phyloP scores from a whole-genome alignment of 2,329 filamentous ascomycete species.

The Calonectria henricotiae region DNA sequence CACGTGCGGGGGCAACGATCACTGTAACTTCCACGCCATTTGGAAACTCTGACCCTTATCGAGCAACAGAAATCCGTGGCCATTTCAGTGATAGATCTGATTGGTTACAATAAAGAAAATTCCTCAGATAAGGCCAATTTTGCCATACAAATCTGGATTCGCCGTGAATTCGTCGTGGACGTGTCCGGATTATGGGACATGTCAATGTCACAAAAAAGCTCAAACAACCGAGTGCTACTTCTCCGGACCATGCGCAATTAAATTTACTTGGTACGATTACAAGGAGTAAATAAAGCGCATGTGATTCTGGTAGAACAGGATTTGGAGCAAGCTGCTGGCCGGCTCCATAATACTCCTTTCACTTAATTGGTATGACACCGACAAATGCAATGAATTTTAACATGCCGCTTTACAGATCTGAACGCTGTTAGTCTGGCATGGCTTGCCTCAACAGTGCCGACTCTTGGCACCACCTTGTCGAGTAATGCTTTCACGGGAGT shows the following conservation, averaged over 20 bases:
- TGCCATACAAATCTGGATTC: not conserved
- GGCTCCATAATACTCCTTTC: not conserved
- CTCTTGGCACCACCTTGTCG: not conserved
- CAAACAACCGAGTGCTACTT: not conserved
- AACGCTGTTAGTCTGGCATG: not conserved
- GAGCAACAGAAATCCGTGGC: not conserved
- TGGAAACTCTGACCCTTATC: not conserved
- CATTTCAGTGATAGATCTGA: not conserved
- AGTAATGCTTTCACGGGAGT: not conserved
- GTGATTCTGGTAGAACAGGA: not conserved
- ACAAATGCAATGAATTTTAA: not conserved
- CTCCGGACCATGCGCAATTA: not conserved
- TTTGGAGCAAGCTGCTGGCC: slow-evolving; percentile 3
- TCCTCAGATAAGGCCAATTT: too few species aligned
- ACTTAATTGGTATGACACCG: not conserved
- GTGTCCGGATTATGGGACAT: slow-evolving; percentile 1
- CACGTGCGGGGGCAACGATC: not conserved
- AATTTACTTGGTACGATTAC: slow-evolving; percentile 1
- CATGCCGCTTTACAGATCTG: slow-evolving; percentile 1
- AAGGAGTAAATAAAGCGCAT: not conserved
- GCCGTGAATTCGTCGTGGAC: too few species aligned
- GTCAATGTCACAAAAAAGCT: not conserved
- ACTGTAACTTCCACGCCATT: not conserved
- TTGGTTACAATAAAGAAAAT: not conserved
- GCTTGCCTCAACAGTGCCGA: not conserved